These are phyloP conservation scores for Fusarium xylarioides DNA, from an alignment of 2,329 filamentous ascomycete genomes.

Conservation along the genomic window DNA sequence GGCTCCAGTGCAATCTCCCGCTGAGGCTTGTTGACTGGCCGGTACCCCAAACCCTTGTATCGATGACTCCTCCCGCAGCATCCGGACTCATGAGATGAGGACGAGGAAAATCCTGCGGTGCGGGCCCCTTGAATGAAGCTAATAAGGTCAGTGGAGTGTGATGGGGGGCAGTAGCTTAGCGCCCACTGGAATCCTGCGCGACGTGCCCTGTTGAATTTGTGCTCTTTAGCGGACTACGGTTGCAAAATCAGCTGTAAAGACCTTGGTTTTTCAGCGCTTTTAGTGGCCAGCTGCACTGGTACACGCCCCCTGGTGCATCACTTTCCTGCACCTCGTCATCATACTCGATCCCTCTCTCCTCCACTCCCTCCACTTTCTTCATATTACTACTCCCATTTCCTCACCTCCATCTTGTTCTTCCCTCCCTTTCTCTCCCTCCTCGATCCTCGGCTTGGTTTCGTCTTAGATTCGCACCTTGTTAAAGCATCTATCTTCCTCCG, in stretches of 20 bases:
- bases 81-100: constrained; percentile 35
- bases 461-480: constrained; percentile 30
- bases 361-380: constrained; percentile 36
- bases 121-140: constrained; percentile 23
- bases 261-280: constrained; percentile 26
- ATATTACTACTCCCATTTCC: constrained; percentile 39
- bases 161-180: constrained; percentile 24
- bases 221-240: constrained; percentile 20
- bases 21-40: constrained; percentile 35
- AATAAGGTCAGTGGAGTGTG: constrained; percentile 24
- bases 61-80: constrained; percentile 42
- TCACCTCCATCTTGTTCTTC: constrained; percentile 28
- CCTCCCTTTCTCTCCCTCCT: constrained; percentile 22
- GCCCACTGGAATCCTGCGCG: constrained; percentile 17
- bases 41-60: constrained; percentile 40
- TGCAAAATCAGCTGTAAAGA: constrained; percentile 33
- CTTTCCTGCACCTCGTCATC: constrained; percentile 44
- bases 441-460: constrained; percentile 36
- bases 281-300: constrained; percentile 30
- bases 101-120: constrained; percentile 29
- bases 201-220: constrained; percentile 19
- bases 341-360: constrained; percentile 40
- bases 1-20: constrained; percentile 42
- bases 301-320: constrained; percentile 26
- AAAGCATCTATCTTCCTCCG: constrained; percentile 28